A percentile compares a stretch with the other conserved stretches of the same genome.
phyloP scores from a whole-genome alignment of 2,329 filamentous ascomycete species.

The Diaporthe sp. region DNA sequence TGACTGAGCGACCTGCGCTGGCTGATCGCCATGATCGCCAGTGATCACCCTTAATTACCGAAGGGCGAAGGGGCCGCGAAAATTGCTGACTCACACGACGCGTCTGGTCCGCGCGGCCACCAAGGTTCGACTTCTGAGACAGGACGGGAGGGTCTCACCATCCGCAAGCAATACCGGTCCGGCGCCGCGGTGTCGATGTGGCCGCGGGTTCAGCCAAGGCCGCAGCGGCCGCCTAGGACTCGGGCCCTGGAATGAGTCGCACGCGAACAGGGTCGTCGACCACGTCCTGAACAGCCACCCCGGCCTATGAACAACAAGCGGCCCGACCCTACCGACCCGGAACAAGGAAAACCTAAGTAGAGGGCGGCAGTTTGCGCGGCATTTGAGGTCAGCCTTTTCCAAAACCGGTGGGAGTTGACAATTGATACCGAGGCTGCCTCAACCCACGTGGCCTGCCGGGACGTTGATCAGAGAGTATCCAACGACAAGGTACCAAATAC shows the following conservation, averaged over 20 bases:
- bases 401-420: background rate
- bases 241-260: background rate
- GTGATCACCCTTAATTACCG: constrained; percentile 24
- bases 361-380: too few species aligned
- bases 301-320: background rate
- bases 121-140: background rate
- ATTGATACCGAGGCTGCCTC: background rate
- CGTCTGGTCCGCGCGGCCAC: constrained; percentile 13
- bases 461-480: background rate
- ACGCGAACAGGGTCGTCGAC: background rate
- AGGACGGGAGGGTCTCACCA: constrained; percentile 11
- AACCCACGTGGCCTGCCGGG: background rate
- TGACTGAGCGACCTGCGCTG: background rate
- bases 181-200: background rate
- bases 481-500: background rate
- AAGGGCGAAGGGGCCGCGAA: background rate
- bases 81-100: constrained; percentile 20
- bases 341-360: background rate
- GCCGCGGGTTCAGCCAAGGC: background rate
- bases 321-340: constrained; percentile 6
- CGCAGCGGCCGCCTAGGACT: background rate
- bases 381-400: background rate
- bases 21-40: constrained; percentile 10
- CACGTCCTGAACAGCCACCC: background rate
- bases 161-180: constrained; percentile 8